These are phyloP conservation scores for Lepiota brunneoincarnata DNA, from an alignment of 768 basidiomycete species.

Conservation along the genomic window DNA sequence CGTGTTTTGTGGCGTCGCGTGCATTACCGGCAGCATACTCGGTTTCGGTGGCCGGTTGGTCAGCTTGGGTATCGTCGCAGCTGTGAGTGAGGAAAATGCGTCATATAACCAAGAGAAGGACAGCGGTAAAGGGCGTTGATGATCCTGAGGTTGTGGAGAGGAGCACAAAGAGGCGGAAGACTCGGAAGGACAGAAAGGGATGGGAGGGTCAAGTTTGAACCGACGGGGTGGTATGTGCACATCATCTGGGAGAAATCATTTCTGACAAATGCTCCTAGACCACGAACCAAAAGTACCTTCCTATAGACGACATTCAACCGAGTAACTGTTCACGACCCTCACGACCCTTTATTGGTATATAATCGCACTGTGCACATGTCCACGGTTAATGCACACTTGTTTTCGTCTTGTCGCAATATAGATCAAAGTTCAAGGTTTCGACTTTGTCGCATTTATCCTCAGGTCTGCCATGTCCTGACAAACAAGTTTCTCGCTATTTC, in stretches of 20 bases:
- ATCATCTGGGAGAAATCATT: no score
- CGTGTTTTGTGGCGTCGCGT: constrained; percentile 54
- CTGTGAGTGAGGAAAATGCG: not conserved
- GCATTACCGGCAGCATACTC: constrained; percentile 45
- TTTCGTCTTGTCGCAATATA: no score
- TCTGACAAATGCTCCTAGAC: no score
- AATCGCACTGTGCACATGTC: not conserved
- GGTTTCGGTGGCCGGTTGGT: constrained; percentile 35
- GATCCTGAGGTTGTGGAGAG: not conserved
- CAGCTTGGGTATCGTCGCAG: constrained; percentile 4
- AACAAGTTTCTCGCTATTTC: no score
- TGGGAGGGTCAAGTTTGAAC: constrained; percentile 8
- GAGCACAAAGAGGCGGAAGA: constrained; percentile 9
- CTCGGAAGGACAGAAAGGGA: not conserved
- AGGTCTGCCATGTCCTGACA: no score
- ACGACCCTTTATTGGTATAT: not conserved
- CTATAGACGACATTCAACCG: no score
- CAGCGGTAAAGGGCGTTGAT: not conserved
- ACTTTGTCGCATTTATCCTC: no score
- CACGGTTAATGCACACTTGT: not conserved
- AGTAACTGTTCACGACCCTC: not conserved
- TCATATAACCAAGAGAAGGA: not conserved
- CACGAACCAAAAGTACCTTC: no score
- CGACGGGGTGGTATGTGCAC: not conserved
- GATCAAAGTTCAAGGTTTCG: no score